phyloP scores from a whole-genome alignment of 257 asterid genomes.

The Solanum clarkiae region DNA sequence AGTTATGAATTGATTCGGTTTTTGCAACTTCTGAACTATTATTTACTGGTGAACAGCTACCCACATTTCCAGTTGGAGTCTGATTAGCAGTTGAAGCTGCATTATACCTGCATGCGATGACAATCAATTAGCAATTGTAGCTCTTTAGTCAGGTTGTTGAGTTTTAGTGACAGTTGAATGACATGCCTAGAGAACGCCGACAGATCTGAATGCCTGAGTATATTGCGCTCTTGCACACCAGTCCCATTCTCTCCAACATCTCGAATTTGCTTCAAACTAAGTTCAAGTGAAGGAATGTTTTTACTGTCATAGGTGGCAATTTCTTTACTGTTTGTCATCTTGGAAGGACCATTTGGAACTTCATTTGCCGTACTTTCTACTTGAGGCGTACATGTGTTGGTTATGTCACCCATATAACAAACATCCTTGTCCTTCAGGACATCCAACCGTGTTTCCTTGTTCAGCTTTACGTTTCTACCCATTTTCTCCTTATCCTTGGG shows the following conservation, averaged over 20 bases:
- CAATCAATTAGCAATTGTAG: not conserved
- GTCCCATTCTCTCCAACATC: constrained; percentile 18
- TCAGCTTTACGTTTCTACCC: constrained; percentile 8
- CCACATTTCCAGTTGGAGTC: constrained; percentile 27
- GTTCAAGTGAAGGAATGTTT: constrained; percentile 23
- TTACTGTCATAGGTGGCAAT: constrained; percentile 7
- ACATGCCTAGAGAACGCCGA: constrained; percentile 41
- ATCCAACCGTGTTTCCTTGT: constrained; percentile 4
- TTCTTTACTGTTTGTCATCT: constrained; percentile 6
- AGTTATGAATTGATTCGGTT: constrained; percentile 21
- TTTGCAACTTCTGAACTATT: constrained; percentile 30
- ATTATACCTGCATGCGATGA: constrained; percentile 26
- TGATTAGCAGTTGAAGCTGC: constrained; percentile 21
- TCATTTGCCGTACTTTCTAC: constrained; percentile 9
- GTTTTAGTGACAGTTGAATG: not conserved
- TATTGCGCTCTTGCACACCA: constrained; percentile 24
- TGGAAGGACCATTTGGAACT: constrained; percentile 12
- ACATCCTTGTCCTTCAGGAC: constrained; percentile 11
- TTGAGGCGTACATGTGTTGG: constrained; percentile 2
- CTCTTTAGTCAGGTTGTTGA: not conserved
- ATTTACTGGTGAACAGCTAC: constrained; percentile 35
- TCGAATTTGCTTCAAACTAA: constrained; percentile 21
- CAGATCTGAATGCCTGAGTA: constrained; percentile 32
- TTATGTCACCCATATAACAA: constrained; percentile 6
- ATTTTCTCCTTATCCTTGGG: constrained; percentile 7